Evolutionary conservation across 805 yeast species (phyloP), one percentile per base, ranked within the genome.

Genomic region (Ogataea parapolymorpha): DNA sequence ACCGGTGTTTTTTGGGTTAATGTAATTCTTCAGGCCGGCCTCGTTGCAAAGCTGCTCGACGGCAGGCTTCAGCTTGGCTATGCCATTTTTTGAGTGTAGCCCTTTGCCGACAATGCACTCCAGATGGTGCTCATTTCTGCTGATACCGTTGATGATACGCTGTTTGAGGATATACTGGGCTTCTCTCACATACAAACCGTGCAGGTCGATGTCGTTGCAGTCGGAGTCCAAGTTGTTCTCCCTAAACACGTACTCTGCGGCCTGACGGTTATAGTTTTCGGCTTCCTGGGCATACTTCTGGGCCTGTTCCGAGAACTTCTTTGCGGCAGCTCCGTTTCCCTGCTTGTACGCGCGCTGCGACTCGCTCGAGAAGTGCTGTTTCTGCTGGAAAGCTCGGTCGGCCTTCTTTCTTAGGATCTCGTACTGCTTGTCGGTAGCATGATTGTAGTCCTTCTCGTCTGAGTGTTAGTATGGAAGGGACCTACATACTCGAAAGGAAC

Each of bases 31-130:
- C 49, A 90, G 71, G 18, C 77, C 67, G 31, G 82, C 77, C 51
- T 86, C 84, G 25, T 66, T 57, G 62, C 96, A 88, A 56, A 87
- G 64, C 36, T 77, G 74, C 56, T 87, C 93, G 14, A 89, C 79
- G 0, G 96, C 96, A 2, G 97, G 97, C 61, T 83, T 85, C 52
- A 91, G 65, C 62, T 89, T 90, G 30, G 96, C 90, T 38, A 87
- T 76, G 11, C 95, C 95, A 50, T 79, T 71, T 39, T 74, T 71
- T 1, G 96, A 86, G 60, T 90, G 98, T 30, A 79, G 58, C 6
- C 97, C 98, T 63, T 91, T 91, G 8, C 98, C 98, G 8, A 89
- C 97, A 60, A 91, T 90, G 15, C 88, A 93, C 48, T 79, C 77
- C 32, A 91, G 66, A 36, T 74, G 77, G 3, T 74, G 62, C 56